Evolutionary conservation across 345 rosid species (phyloP).

Genomic region (Camelina hispida): DNA sequence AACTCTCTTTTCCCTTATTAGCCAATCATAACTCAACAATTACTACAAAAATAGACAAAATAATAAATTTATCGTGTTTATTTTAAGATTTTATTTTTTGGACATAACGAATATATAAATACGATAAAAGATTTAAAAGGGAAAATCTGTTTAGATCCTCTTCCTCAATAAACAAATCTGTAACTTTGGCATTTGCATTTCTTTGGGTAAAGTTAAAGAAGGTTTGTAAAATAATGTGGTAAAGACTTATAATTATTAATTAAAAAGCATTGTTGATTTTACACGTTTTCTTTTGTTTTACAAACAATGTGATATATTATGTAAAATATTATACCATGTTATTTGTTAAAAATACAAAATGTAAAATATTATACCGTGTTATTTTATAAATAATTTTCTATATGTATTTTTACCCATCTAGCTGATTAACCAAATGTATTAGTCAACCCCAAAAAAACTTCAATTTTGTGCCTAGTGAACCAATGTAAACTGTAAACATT

Average conservation of each 20-base stretch:
- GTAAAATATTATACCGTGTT: no score
- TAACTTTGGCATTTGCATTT: no score
- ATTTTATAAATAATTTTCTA: neutral
- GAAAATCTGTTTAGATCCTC: neutral
- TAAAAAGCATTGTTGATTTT: no score
- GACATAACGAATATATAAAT: neutral
- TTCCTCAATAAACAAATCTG: constrained; percentile 1
- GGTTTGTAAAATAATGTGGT: neutral
- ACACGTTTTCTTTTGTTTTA: no score
- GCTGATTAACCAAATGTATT: neutral
- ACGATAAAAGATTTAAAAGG: neutral
- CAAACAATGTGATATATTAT: no score
- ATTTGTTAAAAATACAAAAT: no score
- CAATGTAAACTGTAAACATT: neutral
- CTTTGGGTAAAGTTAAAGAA: no score
- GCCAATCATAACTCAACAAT: constrained; percentile 21
- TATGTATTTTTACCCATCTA: neutral
- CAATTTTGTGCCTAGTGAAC: neutral
- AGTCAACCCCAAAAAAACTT: no score
- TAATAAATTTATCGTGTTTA: neutral
- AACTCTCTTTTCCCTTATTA: neutral
- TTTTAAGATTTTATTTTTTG: neutral
- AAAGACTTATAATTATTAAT: no score
- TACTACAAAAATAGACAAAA: constrained; percentile 5
- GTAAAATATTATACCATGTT: no score